phyloP scores from a whole-genome alignment of 2,329 filamentous ascomycete genomes.

The Pseudogymnoascus sp. region DNA sequence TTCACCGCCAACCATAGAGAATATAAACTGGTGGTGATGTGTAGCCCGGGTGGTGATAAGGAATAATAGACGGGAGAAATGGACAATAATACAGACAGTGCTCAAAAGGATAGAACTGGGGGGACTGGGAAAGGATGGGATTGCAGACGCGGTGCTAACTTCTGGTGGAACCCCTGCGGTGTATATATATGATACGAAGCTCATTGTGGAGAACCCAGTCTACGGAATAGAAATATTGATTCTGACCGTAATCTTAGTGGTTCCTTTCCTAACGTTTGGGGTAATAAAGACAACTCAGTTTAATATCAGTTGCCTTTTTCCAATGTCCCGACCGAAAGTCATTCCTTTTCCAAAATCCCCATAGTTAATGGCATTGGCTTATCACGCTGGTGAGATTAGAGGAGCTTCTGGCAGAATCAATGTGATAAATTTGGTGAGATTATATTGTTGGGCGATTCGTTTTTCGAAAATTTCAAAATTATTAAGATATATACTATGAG shows the following conservation, averaged over 20 bases:
- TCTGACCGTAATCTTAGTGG: background rate
- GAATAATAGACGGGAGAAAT: background rate
- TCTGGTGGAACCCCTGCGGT: background rate
- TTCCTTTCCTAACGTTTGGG: background rate
- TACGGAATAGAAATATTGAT: background rate
- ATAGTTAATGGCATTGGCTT: background rate
- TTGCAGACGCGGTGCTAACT: background rate
- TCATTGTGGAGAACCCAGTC: background rate
- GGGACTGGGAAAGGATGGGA: background rate
- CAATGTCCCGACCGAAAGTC: background rate
- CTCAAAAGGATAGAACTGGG: background rate
- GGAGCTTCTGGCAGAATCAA: background rate
- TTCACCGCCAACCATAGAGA: conserved; percentile 19
- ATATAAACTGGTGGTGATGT: conserved; percentile 10
- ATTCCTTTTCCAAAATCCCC: background rate
- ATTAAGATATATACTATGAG: background rate
- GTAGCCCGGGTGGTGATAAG: background rate
- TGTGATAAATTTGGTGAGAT: background rate
- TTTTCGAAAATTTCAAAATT: background rate
- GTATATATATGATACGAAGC: background rate
- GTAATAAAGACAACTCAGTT: background rate
- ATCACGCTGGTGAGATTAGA: background rate
- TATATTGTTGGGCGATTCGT: background rate
- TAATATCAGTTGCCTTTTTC: background rate
- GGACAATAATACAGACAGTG: background rate